A percentile compares a stretch with the other conserved stretches of the same genome.
These are phyloP conservation scores for Arthrobotrys conoides DNA, from an alignment of 2,329 filamentous ascomycete species.

Conservation along the genomic window DNA sequence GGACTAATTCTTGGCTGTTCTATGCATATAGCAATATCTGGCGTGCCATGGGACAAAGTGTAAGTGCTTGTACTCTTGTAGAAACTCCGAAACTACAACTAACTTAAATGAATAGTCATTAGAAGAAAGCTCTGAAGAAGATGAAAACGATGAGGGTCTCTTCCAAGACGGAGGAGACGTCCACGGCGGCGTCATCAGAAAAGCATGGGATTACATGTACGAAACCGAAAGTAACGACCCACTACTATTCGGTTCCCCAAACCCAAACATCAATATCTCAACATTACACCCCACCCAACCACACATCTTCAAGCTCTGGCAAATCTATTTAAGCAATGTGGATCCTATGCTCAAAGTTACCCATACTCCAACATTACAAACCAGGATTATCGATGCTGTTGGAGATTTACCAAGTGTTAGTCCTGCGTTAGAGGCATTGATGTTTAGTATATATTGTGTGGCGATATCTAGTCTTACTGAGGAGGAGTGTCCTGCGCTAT, in stretches of 20 bases:
- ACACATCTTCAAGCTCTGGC: slow-evolving; percentile 80
- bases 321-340: slow-evolving; percentile 80
- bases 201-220: slow-evolving; percentile 69
- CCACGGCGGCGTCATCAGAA: slow-evolving; percentile 67
- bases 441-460: slow-evolving; percentile 77
- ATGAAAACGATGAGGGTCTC: slow-evolving; percentile 11
- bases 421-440: slow-evolving; percentile 73
- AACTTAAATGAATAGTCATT: neutral
- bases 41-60: slow-evolving; percentile 69
- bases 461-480: slow-evolving; percentile 74
- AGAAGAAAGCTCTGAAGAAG: slow-evolving; percentile 50
- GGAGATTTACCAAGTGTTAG: slow-evolving; percentile 72
- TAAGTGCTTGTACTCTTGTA: slow-evolving; percentile 63
- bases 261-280: slow-evolving; percentile 68
- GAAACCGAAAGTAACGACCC: slow-evolving; percentile 68
- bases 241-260: slow-evolving; percentile 71
- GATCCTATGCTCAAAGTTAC: slow-evolving; percentile 81
- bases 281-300: slow-evolving; percentile 75
- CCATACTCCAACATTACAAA: slow-evolving; percentile 79
- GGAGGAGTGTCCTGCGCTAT: slow-evolving; percentile 70
- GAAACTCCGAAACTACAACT: neutral
- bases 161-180: slow-evolving; percentile 63
- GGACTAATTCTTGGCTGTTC: neutral
- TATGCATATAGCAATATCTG: slow-evolving; percentile 68
- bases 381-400: slow-evolving; percentile 75